Conservation (phyloP, 2,329 filamentous ascomycete species). For the Colletotrichum brevisporum region DNA sequence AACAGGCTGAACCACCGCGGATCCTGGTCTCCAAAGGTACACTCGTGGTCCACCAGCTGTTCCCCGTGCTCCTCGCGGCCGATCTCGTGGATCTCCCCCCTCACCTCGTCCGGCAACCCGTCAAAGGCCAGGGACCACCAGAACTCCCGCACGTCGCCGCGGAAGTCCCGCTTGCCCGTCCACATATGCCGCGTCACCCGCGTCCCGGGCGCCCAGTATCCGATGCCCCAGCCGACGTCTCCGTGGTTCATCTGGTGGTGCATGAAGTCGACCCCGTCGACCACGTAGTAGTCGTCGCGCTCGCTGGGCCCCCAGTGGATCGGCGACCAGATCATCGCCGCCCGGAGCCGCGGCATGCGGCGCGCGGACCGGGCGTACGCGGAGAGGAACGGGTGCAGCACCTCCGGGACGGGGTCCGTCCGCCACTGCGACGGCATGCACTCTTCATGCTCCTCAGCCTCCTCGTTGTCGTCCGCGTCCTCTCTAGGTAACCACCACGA, state of each 20-base stretch:
- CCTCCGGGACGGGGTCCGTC: not conserved
- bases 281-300: too few relatives aligned
- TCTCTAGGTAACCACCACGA: too few relatives aligned
- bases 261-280: too few relatives aligned
- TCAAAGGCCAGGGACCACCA: slow-evolving; percentile 7
- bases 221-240: slow-evolving; percentile 9
- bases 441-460: too few relatives aligned
- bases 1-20: too few relatives aligned
- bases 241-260: not conserved
- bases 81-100: slow-evolving; percentile 11
- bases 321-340: slow-evolving; percentile 23
- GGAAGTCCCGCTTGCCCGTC: not conserved
- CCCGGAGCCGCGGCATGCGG: slow-evolving; percentile 17
- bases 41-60: slow-evolving; percentile 5
- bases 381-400: not conserved
- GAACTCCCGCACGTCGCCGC: slow-evolving; percentile 1
- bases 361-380: slow-evolving; percentile 9
- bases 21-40: not conserved
- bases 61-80: slow-evolving; percentile 5
- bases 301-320: not conserved
- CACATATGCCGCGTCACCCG: too few relatives aligned
- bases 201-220: slow-evolving; percentile 7
- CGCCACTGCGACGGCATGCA: slow-evolving; percentile 3
- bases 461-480: too few relatives aligned
- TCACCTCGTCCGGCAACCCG: not conserved